Conservation (phyloP, 2,329 filamentous ascomycete genomes). For the Zarea fungicola region DNA sequence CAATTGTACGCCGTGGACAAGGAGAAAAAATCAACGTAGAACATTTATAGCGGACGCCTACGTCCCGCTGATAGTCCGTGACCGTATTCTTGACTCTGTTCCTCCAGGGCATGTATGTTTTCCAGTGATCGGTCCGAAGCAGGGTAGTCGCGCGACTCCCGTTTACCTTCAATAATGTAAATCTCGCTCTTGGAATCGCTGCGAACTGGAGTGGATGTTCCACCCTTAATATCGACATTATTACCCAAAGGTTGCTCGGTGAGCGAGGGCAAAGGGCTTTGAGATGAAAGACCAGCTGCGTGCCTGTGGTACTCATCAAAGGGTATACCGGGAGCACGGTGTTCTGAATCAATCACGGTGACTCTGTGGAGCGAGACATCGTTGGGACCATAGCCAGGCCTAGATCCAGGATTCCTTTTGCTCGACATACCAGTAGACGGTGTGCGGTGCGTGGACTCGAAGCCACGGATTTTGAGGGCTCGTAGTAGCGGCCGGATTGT, state of each 20-base stretch:
- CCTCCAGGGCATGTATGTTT: slow-evolving; percentile 27
- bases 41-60: neutral
- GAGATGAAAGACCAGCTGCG: neutral
- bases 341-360: slow-evolving; percentile 18
- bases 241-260: slow-evolving; percentile 8
- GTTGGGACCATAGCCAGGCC: slow-evolving; percentile 30
- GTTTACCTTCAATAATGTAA: slow-evolving; percentile 30
- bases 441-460: slow-evolving; percentile 36
- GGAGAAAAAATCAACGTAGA: neutral
- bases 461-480: slow-evolving; percentile 41
- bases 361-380: slow-evolving; percentile 32
- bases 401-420: slow-evolving; percentile 21
- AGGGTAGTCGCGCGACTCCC: slow-evolving; percentile 16
- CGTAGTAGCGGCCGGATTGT: slow-evolving; percentile 51
- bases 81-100: slow-evolving; percentile 25
- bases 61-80: slow-evolving; percentile 1
- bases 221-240: neutral
- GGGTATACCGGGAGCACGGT: slow-evolving; percentile 16
- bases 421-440: slow-evolving; percentile 26
- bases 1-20: slow-evolving; percentile 6
- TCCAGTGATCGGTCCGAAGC: slow-evolving; percentile 22
- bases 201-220: neutral
- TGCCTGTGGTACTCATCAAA: slow-evolving; percentile 17
- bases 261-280: slow-evolving; percentile 1
- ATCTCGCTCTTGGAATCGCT: slow-evolving; percentile 29